Conservation (phyloP, 108 stramenopile species). For the Skeletonema potamos region DNA sequence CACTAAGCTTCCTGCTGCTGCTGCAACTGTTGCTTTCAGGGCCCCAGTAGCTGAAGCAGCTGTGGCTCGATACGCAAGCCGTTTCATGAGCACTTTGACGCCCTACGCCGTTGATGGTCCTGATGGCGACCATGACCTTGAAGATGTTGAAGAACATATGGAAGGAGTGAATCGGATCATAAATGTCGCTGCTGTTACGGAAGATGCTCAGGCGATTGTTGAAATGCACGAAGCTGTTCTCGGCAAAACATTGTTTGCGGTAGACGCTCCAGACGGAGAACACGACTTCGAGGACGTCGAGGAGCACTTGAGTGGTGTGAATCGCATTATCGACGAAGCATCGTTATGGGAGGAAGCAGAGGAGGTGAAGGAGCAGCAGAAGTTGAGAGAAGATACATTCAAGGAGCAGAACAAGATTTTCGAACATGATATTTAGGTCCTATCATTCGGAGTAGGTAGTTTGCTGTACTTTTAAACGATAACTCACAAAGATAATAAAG, state of each 20-base stretch:
- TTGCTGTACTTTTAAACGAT: too few species aligned
- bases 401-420: constrained; percentile 18
- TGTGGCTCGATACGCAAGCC: constrained; percentile 1
- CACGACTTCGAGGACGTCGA: constrained; percentile 47
- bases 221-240: constrained; percentile 34
- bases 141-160: constrained; percentile 4
- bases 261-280: constrained; percentile 43
- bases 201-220: constrained; percentile 18
- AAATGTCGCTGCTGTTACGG: background rate
- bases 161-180: constrained; percentile 8
- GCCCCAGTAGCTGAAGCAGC: constrained; percentile 4
- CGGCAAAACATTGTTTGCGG: constrained; percentile 24
- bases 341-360: constrained; percentile 27
- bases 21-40: background rate
- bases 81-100: background rate
- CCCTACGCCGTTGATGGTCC: constrained; percentile 16
- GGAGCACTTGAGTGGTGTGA: constrained; percentile 27
- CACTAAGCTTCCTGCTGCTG: background rate
- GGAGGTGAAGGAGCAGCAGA: constrained; percentile 26
- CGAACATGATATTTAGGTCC: constrained; percentile 12
- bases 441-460: too few species aligned
- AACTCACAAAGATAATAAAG: too few species aligned
- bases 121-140: constrained; percentile 13
- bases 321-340: constrained; percentile 24
- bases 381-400: constrained; percentile 18